A percentile compares a stretch with the other conserved stretches of the same genome.
phyloP scores from a whole-genome alignment of 305 asterid genomes.

The Solanum hybrid region DNA sequence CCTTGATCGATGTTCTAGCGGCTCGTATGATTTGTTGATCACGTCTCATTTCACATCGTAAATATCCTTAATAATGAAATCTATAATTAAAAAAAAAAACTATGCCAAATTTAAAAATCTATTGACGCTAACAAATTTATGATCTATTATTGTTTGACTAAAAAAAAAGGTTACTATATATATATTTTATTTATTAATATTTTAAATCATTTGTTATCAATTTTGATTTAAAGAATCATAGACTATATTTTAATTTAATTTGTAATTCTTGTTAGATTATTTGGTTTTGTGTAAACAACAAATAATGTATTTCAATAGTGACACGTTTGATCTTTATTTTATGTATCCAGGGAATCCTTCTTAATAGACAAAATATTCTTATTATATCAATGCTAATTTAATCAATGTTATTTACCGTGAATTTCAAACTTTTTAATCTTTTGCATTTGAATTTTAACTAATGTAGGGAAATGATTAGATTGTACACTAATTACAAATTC shows the following conservation, averaged over 20 bases:
- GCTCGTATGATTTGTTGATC: background rate
- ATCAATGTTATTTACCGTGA: background rate
- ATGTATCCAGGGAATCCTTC: background rate
- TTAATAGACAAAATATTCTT: background rate
- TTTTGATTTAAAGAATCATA: background rate
- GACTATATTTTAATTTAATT: background rate
- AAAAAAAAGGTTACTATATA: background rate
- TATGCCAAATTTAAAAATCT: fast-evolving
- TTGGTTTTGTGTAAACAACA: background rate
- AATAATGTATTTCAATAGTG: background rate
- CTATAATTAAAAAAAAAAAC: background rate
- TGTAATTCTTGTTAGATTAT: background rate
- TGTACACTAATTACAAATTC: background rate
- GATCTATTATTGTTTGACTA: background rate
- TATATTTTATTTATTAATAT: background rate
- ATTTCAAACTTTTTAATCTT: background rate
- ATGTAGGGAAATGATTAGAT: background rate
- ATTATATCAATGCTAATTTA: background rate
- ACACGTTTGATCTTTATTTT: background rate
- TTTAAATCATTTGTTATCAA: background rate
- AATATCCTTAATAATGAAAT: background rate
- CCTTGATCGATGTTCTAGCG: too few species aligned
- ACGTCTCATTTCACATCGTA: fast-evolving
- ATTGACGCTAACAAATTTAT: background rate
- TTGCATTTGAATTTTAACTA: background rate